phyloP scores from a whole-genome alignment of 495 filamentous ascomycete species.

The Neurospora sp. region DNA sequence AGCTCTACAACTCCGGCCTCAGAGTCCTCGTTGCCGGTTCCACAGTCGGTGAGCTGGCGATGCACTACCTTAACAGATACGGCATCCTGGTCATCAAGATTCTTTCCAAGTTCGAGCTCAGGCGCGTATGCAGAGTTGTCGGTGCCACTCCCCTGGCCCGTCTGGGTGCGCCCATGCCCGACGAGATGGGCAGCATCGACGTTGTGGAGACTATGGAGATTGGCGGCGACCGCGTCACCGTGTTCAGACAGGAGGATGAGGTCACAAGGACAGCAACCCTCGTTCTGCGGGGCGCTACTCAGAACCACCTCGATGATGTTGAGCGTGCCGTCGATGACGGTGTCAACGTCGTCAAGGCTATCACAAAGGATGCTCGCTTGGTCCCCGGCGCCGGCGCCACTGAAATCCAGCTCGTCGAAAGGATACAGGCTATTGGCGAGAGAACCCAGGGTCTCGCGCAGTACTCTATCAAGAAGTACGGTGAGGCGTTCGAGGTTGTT shows the following conservation, averaged over 20 bases:
- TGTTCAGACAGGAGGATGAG: constrained; percentile 95
- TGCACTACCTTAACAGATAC: constrained; percentile 96
- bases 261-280: constrained; percentile 87
- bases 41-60: constrained; percentile 86
- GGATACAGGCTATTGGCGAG: constrained; percentile 78
- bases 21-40: constrained; percentile 85
- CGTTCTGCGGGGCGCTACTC: constrained; percentile 89
- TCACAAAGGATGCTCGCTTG: constrained; percentile 82
- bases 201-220: constrained; percentile 97
- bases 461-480: constrained; percentile 94
- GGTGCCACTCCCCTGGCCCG: constrained; percentile 92
- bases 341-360: constrained; percentile 97
- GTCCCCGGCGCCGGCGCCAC: constrained; percentile 94
- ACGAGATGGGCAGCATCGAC: constrained; percentile 95
- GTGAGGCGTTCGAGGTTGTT: constrained; percentile 95
- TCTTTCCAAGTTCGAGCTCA: constrained; percentile 94
- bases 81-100: constrained; percentile 95
- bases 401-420: constrained; percentile 89
- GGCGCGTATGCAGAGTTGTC: constrained; percentile 88
- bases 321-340: constrained; percentile 97
- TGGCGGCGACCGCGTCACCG: constrained; percentile 95
- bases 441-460: constrained; percentile 86
- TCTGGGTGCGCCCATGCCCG: constrained; percentile 96
- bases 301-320: constrained; percentile 95
- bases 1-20: constrained; percentile 85